Evolutionary conservation across 306 rosid species (phyloP).

Genomic region (Vicia sativa): DNA sequence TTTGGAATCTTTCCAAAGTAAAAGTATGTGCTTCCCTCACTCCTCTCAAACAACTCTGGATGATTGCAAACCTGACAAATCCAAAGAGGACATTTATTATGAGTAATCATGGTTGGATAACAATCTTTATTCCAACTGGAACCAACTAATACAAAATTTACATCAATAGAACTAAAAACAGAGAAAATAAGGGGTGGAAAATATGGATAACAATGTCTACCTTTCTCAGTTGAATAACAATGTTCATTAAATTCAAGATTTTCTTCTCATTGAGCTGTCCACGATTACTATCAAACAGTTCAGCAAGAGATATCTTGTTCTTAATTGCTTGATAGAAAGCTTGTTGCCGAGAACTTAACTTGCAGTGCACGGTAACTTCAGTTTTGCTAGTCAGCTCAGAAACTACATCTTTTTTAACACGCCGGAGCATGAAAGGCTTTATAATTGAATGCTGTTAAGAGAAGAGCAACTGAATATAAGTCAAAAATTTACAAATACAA

Average conservation of each 20-base stretch:
- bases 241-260: constrained; percentile 87
- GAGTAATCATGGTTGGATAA: constrained; percentile 2
- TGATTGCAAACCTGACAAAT: constrained; percentile 92
- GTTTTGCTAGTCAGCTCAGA: constrained; percentile 91
- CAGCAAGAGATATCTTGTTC: constrained; percentile 97
- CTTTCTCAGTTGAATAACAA: constrained; percentile 96
- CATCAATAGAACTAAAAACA: constrained; percentile 2
- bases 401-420: constrained; percentile 89
- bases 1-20: constrained; percentile 81
- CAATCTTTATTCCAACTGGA: constrained; percentile 15
- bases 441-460: constrained; percentile 84
- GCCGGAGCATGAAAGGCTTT: constrained; percentile 97
- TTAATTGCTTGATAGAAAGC: constrained; percentile 97
- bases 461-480: constrained; percentile 35
- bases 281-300: constrained; percentile 85
- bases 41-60: constrained; percentile 97
- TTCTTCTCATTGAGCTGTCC: constrained; percentile 92
- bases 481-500: constrained; percentile 27
- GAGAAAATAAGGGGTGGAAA: constrained; percentile 7
- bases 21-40: constrained; percentile 87
- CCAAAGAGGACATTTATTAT: constrained; percentile 36
- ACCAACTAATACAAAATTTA: constrained; percentile 13
- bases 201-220: constrained; percentile 44
- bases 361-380: constrained; percentile 95
- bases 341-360: constrained; percentile 96